A percentile compares a stretch with the other conserved stretches of the same genome.
phyloP scores from a whole-genome alignment of 2,329 filamentous ascomycete species.

The Verticillium isaacii region DNA sequence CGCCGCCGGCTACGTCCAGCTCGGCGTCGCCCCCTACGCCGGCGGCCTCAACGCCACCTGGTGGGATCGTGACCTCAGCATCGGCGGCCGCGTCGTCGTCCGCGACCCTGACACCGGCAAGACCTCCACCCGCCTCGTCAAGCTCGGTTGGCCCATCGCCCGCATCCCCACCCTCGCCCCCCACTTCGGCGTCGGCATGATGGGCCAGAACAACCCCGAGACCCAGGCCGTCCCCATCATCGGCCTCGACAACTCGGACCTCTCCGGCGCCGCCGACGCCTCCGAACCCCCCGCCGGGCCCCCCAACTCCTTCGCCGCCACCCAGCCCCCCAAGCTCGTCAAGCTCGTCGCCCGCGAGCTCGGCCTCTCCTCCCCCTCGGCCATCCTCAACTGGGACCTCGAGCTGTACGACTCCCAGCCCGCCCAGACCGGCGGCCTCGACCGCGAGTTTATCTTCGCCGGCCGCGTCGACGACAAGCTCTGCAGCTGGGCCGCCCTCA shows the following conservation, averaged over 20 bases:
- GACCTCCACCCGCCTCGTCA: slow-evolving; percentile 77
- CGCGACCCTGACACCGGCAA: slow-evolving; percentile 68
- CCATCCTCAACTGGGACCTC: slow-evolving; percentile 92
- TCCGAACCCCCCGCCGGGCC: slow-evolving; percentile 29
- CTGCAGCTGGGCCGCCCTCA: slow-evolving; percentile 87
- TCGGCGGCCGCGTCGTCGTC: slow-evolving; percentile 85
- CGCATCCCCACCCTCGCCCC: slow-evolving; percentile 87
- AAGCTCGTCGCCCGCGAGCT: slow-evolving; percentile 75
- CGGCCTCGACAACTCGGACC: slow-evolving; percentile 71
- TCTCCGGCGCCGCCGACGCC: slow-evolving; percentile 26
- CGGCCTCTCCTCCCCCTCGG: slow-evolving; percentile 64
- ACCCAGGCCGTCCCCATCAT: slow-evolving; percentile 94
- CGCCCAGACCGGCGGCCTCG: slow-evolving; percentile 75
- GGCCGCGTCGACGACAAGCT: slow-evolving; percentile 97
- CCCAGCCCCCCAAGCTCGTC: slow-evolving; percentile 81
- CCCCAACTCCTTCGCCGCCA: slow-evolving; percentile 73
- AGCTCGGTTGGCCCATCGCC: slow-evolving; percentile 92
- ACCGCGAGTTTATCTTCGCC: slow-evolving; percentile 91
- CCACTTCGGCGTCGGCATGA: slow-evolving; percentile 79
- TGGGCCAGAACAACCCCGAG: slow-evolving; percentile 70
- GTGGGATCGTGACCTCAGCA: slow-evolving; percentile 94
- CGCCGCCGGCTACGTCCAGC: slow-evolving; percentile 80
- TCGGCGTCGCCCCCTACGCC: slow-evolving; percentile 90
- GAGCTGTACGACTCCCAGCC: slow-evolving; percentile 91
- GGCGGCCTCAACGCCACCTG: slow-evolving; percentile 84